phyloP scores from a whole-genome alignment of 495 filamentous ascomycete genomes.

The Podospora sp. region DNA sequence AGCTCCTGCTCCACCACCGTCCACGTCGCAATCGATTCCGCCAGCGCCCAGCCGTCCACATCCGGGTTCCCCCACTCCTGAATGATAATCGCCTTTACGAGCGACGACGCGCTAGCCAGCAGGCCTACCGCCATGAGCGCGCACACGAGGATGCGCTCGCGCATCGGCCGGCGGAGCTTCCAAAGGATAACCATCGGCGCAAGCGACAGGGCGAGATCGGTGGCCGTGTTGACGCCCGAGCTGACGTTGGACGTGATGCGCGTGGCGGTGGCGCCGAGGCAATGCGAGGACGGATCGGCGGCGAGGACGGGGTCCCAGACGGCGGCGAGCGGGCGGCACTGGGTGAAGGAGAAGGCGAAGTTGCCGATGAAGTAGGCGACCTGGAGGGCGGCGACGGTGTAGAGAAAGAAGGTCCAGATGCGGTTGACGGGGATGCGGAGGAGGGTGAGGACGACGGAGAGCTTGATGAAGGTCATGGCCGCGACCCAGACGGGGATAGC shows the following conservation, averaged over 20 bases:
- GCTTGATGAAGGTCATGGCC: slow-evolving; percentile 31
- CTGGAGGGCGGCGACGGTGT: background rate
- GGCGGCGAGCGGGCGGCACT: background rate
- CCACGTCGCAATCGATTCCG: slow-evolving; percentile 27
- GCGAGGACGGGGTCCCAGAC: background rate
- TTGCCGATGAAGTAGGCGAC: slow-evolving; percentile 2
- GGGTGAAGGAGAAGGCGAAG: background rate
- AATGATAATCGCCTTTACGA: slow-evolving; percentile 16
- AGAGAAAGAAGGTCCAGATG: slow-evolving; percentile 3
- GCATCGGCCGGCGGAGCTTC: background rate
- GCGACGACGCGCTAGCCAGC: background rate
- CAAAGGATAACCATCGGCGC: background rate
- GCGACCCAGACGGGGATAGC: slow-evolving; percentile 3
- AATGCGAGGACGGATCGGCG: background rate
- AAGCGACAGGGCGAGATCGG: background rate
- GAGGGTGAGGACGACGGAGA: slow-evolving; percentile 24
- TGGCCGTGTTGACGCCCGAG: background rate
- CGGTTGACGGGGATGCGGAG: slow-evolving; percentile 18
- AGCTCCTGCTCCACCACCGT: slow-evolving; percentile 29
- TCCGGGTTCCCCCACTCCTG: slow-evolving; percentile 1
- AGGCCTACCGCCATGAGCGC: background rate
- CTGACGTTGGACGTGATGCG: background rate
- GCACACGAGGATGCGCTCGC: slow-evolving; percentile 1
- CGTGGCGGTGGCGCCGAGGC: background rate
- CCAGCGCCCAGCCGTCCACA: slow-evolving; percentile 19